Percentiles rank a stretch among this genome's conserved stretches.
phyloP scores from a whole-genome alignment of 2,329 filamentous ascomycete species.

The Fusarium nematophilum region DNA sequence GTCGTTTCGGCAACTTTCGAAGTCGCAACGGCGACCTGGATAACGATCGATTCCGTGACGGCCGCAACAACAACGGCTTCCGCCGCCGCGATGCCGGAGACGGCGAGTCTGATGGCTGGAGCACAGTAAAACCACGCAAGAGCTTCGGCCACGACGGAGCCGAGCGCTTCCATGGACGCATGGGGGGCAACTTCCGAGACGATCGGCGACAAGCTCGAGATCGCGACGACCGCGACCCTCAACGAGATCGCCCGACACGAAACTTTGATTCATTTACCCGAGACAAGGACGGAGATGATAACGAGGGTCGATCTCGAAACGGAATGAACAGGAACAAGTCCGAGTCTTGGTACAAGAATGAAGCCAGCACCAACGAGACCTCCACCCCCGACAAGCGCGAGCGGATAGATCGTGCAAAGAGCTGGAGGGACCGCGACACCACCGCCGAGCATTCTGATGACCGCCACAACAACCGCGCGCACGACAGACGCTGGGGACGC shows the following conservation, averaged over 20 bases:
- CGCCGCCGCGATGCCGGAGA: conserved; percentile 67
- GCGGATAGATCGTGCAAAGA: conserved; percentile 68
- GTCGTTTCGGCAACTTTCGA: conserved; percentile 70
- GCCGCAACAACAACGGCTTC: conserved; percentile 59
- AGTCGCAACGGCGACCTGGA: conserved; percentile 63
- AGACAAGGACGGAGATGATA: conserved; percentile 64
- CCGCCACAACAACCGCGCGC: conserved; percentile 63
- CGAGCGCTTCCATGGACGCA: conserved; percentile 75
- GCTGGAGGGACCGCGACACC: conserved; percentile 68
- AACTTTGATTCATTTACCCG: conserved; percentile 62
- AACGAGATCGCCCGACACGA: conserved; percentile 59
- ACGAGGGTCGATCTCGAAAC: conserved; percentile 71
- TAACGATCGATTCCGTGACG: conserved; percentile 62
- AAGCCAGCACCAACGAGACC: conserved; percentile 49
- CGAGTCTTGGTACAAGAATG: conserved; percentile 81
- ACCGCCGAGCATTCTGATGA: conserved; percentile 62
- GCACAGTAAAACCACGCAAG: conserved; percentile 77
- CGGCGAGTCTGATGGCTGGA: conserved; percentile 78
- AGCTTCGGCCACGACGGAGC: conserved; percentile 79
- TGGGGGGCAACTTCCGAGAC: conserved; percentile 63
- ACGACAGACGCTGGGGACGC: conserved; percentile 66
- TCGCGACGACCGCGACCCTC: conserved; percentile 66
- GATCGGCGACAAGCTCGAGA: conserved; percentile 62
- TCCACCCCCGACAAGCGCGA: conserved; percentile 58
- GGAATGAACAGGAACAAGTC: conserved; percentile 72